Evolutionary conservation across 805 yeast species (phyloP).

Genomic region (Ogataea kodamae): DNA sequence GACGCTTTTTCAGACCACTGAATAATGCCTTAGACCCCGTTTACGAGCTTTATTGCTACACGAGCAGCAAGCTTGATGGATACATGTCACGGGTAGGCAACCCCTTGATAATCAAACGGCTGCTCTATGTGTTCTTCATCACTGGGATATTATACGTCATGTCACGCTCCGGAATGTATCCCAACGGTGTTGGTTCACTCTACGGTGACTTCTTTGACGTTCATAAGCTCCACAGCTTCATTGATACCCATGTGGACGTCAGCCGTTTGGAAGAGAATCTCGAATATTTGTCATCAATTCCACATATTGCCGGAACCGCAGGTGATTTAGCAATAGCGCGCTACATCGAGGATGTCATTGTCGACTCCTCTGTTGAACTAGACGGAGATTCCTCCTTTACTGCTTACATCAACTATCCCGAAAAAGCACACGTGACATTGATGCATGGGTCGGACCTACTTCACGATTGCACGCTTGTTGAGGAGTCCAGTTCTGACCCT

Average conservation of each 20-base stretch:
- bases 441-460: conserved; percentile 16
- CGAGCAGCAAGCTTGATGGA: conserved; percentile 49
- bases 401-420: conserved; percentile 67
- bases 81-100: conserved; percentile 69
- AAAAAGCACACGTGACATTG: conserved; percentile 30
- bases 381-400: conserved; percentile 50
- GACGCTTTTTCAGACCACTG: conserved; percentile 40
- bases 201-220: conserved; percentile 66
- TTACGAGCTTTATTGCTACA: conserved; percentile 42
- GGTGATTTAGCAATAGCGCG: conserved; percentile 75
- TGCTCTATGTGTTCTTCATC: conserved; percentile 65
- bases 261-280: conserved; percentile 59
- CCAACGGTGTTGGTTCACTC: conserved; percentile 37
- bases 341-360: conserved; percentile 58
- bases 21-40: conserved; percentile 48
- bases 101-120: conserved; percentile 76
- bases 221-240: conserved; percentile 44
- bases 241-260: conserved; percentile 50
- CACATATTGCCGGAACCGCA: conserved; percentile 83
- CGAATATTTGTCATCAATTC: conserved; percentile 73
- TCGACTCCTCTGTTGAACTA: conserved; percentile 50
- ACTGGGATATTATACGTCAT: conserved; percentile 56
- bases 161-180: conserved; percentile 53
- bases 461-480: conserved; percentile 23
- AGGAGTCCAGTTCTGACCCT: conserved; percentile 14